Base-by-base conservation (phyloP, 768 basidiomycete species). In the Lyophyllum decastes region DNA sequence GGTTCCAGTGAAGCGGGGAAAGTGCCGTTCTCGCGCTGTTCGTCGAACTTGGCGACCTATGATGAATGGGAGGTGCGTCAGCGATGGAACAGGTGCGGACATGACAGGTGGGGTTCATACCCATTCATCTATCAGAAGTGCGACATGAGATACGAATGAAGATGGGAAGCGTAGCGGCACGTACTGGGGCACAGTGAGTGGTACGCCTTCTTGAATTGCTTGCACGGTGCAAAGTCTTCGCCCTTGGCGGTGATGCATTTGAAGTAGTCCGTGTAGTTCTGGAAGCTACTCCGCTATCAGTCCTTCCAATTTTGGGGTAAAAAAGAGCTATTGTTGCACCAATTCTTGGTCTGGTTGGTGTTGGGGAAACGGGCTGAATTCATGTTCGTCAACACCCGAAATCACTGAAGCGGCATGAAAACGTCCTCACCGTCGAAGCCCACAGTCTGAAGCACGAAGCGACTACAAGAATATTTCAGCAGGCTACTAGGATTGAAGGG, bases 211-310 rank as follows among this genome's bases (percentile, higher is more conserved):
- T 90, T 92, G 87, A 99, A 99, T 75, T 97, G 95, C 79, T 94
- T 94, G 89, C 97, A 98, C 1, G 97, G 95, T n/a, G 89, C 87
- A 72, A 88, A 98, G 58, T 98, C 97, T 65, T 99, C 97, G 64
- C 97, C 97, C 79, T 97, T 98, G 66, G 95, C 95, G 66, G 90
- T 75, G 66, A 98, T 77, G 75, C 97, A 99, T 75, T 96, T 96
- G 87, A 95, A 94, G 82, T 97, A 98, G 77, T 99, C 97, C 60
- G 91, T 90, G 74, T 95, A 98, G 80, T 96, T 95, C 78, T 96
- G 94, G 85, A 86, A 91, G 77, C 90, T 92, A 64, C 43, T 26
- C n/a, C 41, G 43, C 22, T 9, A 46, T 59, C 34, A 64, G 58
- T 40, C 47, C 30, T 26, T 30, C 24, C 24, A 12, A 9, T 30